Evolutionary conservation across 1,284 basidiomycete genomes (phyloP), one percentile per base, ranked within the genome.

Genomic region (Cutaneotrichosporon cavernicola): DNA sequence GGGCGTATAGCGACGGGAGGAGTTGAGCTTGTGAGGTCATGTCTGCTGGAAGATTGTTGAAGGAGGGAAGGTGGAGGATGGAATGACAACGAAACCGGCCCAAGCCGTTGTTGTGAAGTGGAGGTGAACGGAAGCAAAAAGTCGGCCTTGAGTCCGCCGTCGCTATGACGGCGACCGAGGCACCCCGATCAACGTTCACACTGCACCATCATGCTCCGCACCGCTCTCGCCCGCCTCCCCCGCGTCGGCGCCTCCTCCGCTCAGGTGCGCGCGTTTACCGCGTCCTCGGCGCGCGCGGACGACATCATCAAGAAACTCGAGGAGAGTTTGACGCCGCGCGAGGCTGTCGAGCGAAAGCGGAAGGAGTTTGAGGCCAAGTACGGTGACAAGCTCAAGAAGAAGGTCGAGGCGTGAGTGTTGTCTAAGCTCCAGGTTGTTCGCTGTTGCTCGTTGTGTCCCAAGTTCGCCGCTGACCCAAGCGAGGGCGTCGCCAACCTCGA

Each of bases 351-450:
- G 66, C 59, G 66, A 38, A 77, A 79, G 64, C 67, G 72, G 30
- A 76, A 74, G 58, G 73, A 69, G 56, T 76, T 77, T 55, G 79
- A 81, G 65, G 76, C 68, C 9, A 81, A 80, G 70, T 82, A 82
- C 66, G 76, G 73, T 2, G 74, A 77, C 34, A 79, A 80, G 68
- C 68, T 82, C 43, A 78, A 76, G 67, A 65, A 72, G 66, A 73
- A 72, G 66, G 72, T 76, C 38, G 70, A 77, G 60, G 64, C 72
- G 80, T 81, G 70, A 72, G 80, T 78, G 21, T 32, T 1, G n/a
- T 4, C 10, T 16, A 13, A 22, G 0, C 21, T 14, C 13, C 32
- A n/a, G n/a, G 21, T 5, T 26, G 34, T 8, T 9, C 34, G 11
- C 7, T 36, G 11, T 36, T 9, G 34, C 34, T 1, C 1, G 11